Evolutionary conservation across 2,329 filamentous ascomycete species (phyloP), one percentile per base, ranked within the genome.

Genomic region (Talaromyces pinophilus): DNA sequence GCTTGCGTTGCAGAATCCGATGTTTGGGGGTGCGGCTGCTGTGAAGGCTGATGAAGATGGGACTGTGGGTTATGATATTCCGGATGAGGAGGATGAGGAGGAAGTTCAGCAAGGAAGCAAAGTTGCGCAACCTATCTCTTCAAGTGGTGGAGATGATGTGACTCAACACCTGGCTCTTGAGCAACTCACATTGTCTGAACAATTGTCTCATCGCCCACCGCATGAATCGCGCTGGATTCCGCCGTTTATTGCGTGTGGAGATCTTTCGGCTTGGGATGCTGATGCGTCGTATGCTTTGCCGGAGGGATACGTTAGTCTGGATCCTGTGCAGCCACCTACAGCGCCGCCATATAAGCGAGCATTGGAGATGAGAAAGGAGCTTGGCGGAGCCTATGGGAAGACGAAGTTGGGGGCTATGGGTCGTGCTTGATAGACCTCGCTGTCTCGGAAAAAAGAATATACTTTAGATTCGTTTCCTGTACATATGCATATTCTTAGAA

Each of bases 231-330:
- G 90, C 61, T 98, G 94, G 93, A 94, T 98, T 71, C 93, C 93
- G 3, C 93, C 94, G 0, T 99, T 99, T 76, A 86, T 99, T 73
- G 93, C 95, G n/a, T 99, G 95, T 77, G 95, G 95, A 55, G 95
- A 99, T 79, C 84, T 99, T 63, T 96, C 93, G 28, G 89, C 92
- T 11, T 99, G 93, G 81, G 95, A 99, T 81, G 93, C 94, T 0
- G 95, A 99, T 82, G 94, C 95, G 3, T 95, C 93, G 4, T 97
- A 98, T 79, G 87, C 91, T 71, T 83, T 99, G 19, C 93, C 95
- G 0, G 90, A 93, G 67, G 91, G 93, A 70, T 87, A 96, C 74
- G 86, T 96, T 62, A 93, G 90, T 71, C 85, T 98, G 59, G 93
- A 97, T 76, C 95, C 95, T 0, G 87, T 99, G 38, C 95, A 98